Evolutionary conservation across 1,139 yeast species (phyloP).

Genomic region (Tardiomyces blankii): DNA sequence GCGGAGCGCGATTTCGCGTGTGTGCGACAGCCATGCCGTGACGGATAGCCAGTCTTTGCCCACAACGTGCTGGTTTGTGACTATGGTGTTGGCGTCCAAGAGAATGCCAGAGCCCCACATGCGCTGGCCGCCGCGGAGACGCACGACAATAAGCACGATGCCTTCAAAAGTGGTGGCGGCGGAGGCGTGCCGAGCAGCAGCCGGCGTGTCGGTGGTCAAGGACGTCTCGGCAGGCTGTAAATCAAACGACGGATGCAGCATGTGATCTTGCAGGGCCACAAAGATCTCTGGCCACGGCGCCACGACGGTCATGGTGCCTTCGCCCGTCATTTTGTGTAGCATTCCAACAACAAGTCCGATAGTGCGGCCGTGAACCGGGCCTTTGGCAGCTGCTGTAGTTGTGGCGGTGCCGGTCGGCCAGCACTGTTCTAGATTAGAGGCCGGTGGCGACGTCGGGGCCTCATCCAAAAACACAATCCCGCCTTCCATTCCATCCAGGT

Average conservation of each 20-base stretch:
- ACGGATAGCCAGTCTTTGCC: conserved; percentile 13
- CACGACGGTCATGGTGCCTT: conserved; percentile 46
- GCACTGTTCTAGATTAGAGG: neutral
- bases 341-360: conserved; percentile 47
- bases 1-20: conserved; percentile 8
- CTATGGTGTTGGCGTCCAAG: conserved; percentile 24
- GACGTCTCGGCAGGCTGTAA: neutral
- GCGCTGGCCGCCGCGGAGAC: conserved; percentile 5
- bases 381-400: neutral
- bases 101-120: conserved; percentile 41
- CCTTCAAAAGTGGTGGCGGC: conserved; percentile 3
- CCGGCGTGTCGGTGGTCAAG: neutral
- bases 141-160: conserved; percentile 9
- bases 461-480: conserved; percentile 31
- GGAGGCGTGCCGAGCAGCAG: no score
- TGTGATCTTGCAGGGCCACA: conserved; percentile 3
- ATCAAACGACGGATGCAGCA: neutral
- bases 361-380: conserved; percentile 11
- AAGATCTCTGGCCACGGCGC: conserved; percentile 37
- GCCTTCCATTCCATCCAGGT: conserved; percentile 57
- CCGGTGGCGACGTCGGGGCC: neutral
- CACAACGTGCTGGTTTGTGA: conserved; percentile 38
- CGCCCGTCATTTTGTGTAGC: conserved; percentile 42
- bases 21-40: conserved; percentile 18
- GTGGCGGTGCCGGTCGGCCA: neutral